Evolutionary conservation across 2,329 filamentous ascomycete species (phyloP).

Genomic region (Beauveria caledonica): DNA sequence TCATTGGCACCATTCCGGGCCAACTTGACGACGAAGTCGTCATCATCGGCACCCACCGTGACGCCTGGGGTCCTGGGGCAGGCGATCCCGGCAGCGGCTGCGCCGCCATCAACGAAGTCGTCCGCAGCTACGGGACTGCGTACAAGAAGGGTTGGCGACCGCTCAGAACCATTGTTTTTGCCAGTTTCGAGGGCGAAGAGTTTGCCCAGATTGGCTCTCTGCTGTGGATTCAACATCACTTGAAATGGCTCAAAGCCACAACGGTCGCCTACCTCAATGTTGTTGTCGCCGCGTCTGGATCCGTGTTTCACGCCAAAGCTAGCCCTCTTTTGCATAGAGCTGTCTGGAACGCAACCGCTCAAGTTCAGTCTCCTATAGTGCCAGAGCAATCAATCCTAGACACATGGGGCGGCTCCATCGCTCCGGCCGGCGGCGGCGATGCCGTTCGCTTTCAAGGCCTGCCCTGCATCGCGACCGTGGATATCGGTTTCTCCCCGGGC

Average conservation of each 20-base stretch:
- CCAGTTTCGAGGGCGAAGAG: slow-evolving; percentile 65
- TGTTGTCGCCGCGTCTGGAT: slow-evolving; percentile 58
- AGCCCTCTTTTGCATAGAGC: slow-evolving; percentile 62
- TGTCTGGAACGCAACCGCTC: slow-evolving; percentile 52
- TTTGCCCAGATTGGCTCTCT: slow-evolving; percentile 75
- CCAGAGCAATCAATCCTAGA: slow-evolving; percentile 33
- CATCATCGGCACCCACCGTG: slow-evolving; percentile 67
- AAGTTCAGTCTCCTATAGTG: slow-evolving; percentile 48
- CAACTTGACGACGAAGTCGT: slow-evolving; percentile 68
- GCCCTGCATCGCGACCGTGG: slow-evolving; percentile 55
- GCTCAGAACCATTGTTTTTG: slow-evolving; percentile 63
- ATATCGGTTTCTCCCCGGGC: slow-evolving; percentile 34
- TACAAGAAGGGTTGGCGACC: slow-evolving; percentile 72
- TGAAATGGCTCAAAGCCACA: slow-evolving; percentile 64
- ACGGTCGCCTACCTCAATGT: slow-evolving; percentile 76
- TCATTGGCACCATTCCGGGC: slow-evolving; percentile 75
- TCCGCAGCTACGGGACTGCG: slow-evolving; percentile 62
- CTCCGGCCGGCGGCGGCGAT: slow-evolving; percentile 51
- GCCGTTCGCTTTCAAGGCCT: slow-evolving; percentile 41
- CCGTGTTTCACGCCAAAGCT: slow-evolving; percentile 46
- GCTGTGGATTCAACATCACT: slow-evolving; percentile 79
- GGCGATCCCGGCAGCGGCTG: slow-evolving; percentile 76
- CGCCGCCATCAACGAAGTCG: slow-evolving; percentile 66
- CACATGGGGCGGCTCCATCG: slow-evolving; percentile 33
- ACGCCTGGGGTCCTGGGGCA: slow-evolving; percentile 82